Evolutionary conservation across 2,329 filamentous ascomycete species (phyloP), one percentile per base, ranked within the genome.

Genomic region (Penicillium concentricum): DNA sequence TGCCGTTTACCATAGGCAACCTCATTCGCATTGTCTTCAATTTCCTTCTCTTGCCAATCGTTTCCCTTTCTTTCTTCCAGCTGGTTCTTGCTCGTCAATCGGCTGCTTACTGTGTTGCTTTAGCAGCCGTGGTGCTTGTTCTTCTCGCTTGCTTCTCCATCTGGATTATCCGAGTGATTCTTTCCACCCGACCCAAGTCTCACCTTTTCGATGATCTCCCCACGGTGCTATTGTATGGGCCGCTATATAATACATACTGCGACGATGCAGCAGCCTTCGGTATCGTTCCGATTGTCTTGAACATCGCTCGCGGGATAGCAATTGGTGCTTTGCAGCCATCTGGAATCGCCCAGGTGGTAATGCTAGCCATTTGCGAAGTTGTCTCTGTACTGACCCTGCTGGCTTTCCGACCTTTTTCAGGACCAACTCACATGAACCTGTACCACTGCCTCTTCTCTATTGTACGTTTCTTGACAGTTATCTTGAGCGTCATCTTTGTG

Each of bases 201-300:
- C 89, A 91, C 63, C 81, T 99, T 10, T 99, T 97, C 72, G 94
- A 99, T 74, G 92, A 97, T 68, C 81, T 99, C 47, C 87, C 91
- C 7, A 97, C 91, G 0, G 87, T 97, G 9, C 81, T 99, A 2
- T 82, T 91, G 1, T 97, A 96, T 67, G 94, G 94, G 0, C 91
- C 94, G 5, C 80, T 99, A 8, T 99, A 99, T 76, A 99, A 99
- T 76, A 99, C 94, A 0, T 97, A 96, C 73, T 94, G 90, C 24
- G 94, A 99, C 72, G 90, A 93, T 71, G 91, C 92, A 0, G 91
- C 93, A 8, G 87, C 91, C 0, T 99, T 96, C 73, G 92, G 93
- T 7, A 82, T 96, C 41, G 87, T 97, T 20, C 92, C 93, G 1
- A 86, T 96, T 16, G 79, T 95, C 34, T 80, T 97, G 57, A 96